Conservation (phyloP, 305 asterid genomes). For the Fraxinus paxiana region DNA sequence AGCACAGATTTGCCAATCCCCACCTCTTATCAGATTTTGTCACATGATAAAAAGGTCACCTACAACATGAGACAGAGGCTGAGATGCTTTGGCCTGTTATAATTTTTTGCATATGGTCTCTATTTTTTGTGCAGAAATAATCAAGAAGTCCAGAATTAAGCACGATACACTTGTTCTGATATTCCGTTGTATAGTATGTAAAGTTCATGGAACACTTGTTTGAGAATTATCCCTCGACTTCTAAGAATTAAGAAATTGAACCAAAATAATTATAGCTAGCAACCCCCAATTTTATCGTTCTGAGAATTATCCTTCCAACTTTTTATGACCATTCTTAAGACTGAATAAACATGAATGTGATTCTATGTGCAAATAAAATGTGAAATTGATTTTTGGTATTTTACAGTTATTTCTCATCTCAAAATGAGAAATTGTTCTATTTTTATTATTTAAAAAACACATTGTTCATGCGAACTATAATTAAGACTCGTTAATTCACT, state of each 20-base stretch:
- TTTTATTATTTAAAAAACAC: background rate
- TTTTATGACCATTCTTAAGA: background rate
- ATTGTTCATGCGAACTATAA: background rate
- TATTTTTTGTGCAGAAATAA: conserved; percentile 25
- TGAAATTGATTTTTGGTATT: background rate
- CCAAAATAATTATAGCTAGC: background rate
- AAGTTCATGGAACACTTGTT: conserved; percentile 22
- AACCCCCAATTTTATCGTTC: background rate
- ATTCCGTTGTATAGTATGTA: conserved; percentile 24
- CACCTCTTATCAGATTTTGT: conserved; percentile 64
- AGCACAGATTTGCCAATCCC: conserved; percentile 45
- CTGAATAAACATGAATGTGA: background rate
- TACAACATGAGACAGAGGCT: background rate
- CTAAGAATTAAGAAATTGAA: background rate
- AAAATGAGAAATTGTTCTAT: background rate
- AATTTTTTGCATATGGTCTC: background rate
- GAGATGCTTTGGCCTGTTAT: conserved; percentile 22
- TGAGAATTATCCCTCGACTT: background rate
- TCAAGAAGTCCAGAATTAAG: conserved; percentile 7
- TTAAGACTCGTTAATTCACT: background rate
- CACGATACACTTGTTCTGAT: conserved; percentile 23
- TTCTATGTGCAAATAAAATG: background rate
- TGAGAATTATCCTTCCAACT: background rate
- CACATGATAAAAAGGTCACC: conserved; percentile 28
- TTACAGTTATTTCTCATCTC: background rate